A percentile compares a stretch with the other conserved stretches of the same genome.
phyloP scores from a whole-genome alignment of 345 rosid species.

The Citrus medica region DNA sequence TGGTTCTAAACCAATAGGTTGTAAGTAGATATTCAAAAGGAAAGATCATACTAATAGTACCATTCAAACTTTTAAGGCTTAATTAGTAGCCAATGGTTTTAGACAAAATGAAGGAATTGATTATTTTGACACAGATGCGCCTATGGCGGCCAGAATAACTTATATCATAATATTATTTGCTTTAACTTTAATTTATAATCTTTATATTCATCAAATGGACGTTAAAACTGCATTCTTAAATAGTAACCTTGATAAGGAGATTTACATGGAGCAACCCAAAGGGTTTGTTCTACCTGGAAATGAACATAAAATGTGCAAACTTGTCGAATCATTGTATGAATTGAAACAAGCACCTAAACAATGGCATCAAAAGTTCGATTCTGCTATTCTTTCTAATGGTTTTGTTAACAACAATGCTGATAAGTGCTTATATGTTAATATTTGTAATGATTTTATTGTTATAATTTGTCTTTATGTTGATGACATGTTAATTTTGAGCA shows the following conservation, averaged over 20 bases:
- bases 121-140: conserved; percentile 7
- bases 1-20: background rate
- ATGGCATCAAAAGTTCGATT: background rate
- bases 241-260: background rate
- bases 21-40: conserved; percentile 3
- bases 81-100: conserved; percentile 8
- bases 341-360: conserved; percentile 2
- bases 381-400: background rate
- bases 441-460: background rate
- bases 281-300: background rate
- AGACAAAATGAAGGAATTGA: background rate
- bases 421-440: background rate
- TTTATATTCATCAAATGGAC: conserved; percentile 6
- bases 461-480: background rate
- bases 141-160: background rate
- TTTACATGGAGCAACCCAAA: background rate
- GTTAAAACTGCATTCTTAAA: conserved; percentile 9
- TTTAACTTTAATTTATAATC: background rate
- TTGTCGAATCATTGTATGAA: background rate
- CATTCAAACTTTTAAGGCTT: background rate
- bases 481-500: background rate
- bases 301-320: background rate
- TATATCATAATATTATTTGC: background rate
- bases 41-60: background rate
- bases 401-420: background rate